Conservation (phyloP, 805 yeast species). For the Myxozyma monticola region DNA sequence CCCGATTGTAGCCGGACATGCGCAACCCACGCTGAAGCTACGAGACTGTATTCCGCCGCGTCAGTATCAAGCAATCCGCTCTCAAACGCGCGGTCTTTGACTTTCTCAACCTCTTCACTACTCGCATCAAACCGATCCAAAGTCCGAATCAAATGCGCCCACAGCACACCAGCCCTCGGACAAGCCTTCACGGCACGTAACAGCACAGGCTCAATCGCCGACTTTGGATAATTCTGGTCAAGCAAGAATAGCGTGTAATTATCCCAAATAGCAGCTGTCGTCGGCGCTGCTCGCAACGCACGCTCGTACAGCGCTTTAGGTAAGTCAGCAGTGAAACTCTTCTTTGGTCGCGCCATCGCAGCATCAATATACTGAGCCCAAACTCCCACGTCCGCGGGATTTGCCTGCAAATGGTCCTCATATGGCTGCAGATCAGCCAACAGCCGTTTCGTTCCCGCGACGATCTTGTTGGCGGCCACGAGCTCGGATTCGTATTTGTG, state of each 20-base stretch:
- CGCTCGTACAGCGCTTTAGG: slow-evolving; percentile 35
- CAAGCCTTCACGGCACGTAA: slow-evolving; percentile 31
- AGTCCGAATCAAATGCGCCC: slow-evolving; percentile 32
- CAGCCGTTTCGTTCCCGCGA: slow-evolving; percentile 19
- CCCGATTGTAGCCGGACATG: slow-evolving; percentile 9
- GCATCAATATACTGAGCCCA: slow-evolving; percentile 36
- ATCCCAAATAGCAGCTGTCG: slow-evolving; percentile 35
- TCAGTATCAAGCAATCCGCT: slow-evolving; percentile 8
- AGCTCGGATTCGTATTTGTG: slow-evolving; percentile 35
- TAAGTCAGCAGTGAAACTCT: slow-evolving; percentile 21
- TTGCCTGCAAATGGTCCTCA: slow-evolving; percentile 25
- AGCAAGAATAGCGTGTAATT: slow-evolving; percentile 34
- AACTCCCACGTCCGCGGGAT: slow-evolving; percentile 8
- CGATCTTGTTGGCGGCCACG: slow-evolving; percentile 32
- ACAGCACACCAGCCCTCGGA: slow-evolving; percentile 33
- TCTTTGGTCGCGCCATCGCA: slow-evolving; percentile 28
- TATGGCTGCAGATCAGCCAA: slow-evolving; percentile 18
- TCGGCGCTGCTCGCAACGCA: slow-evolving; percentile 21
- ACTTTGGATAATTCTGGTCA: slow-evolving; percentile 16
- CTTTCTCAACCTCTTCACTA: slow-evolving; percentile 4
- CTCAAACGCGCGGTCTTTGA: slow-evolving; percentile 17
- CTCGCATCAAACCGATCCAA: slow-evolving; percentile 14
- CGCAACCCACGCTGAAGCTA: slow-evolving; percentile 20
- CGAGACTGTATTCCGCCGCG: slow-evolving; percentile 15
- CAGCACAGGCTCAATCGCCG: slow-evolving; percentile 13